Evolutionary conservation across 2,329 filamentous ascomycete species (phyloP).

Genomic region (Pseudogymnoascus sp.): DNA sequence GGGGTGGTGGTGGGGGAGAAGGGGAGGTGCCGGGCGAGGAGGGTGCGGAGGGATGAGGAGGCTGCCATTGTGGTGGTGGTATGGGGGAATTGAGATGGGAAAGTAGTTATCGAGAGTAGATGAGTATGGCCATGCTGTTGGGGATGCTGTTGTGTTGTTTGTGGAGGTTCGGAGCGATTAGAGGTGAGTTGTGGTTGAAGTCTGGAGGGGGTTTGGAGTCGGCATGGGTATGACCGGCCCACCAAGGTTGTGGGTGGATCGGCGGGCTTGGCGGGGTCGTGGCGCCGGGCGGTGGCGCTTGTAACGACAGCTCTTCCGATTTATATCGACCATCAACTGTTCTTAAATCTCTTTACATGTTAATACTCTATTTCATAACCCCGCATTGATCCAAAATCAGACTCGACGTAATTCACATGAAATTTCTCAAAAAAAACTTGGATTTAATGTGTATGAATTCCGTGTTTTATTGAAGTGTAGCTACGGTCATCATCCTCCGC

Average conservation of each 20-base stretch:
- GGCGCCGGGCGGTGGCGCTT: neutral
- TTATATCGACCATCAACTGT: neutral
- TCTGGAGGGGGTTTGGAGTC: neutral
- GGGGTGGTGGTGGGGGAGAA: conserved; percentile 52
- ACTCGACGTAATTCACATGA: neutral
- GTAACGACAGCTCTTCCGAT: neutral
- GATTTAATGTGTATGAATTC: neutral
- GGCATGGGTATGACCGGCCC: neutral
- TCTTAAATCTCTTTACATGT: neutral
- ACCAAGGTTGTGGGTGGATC: neutral
- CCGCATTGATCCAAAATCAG: neutral
- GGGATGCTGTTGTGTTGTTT: neutral
- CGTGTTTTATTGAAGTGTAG: neutral
- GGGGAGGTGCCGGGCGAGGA: conserved; percentile 29
- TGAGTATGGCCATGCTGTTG: neutral
- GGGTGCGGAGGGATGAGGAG: neutral
- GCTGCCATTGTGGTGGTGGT: neutral
- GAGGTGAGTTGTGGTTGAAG: neutral
- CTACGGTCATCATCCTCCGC: neutral
- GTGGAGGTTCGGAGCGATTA: neutral
- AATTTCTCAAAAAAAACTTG: neutral
- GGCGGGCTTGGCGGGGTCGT: neutral
- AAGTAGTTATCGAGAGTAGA: neutral
- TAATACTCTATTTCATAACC: neutral
- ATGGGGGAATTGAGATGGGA: neutral